phyloP scores from a whole-genome alignment of 1,139 yeast species.

The Suhomyces coccinellae region DNA sequence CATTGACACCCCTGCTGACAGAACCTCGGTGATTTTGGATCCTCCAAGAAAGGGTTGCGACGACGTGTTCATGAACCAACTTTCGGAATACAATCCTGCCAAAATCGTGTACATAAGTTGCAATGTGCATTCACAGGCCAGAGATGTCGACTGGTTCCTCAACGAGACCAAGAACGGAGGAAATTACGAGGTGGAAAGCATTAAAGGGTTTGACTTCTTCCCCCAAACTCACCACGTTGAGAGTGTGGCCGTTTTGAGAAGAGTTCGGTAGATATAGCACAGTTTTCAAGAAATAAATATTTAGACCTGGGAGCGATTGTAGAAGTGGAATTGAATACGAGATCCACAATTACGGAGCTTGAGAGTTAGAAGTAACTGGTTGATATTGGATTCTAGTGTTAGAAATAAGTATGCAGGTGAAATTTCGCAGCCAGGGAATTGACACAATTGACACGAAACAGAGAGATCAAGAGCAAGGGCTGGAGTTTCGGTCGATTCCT shows the following conservation, averaged over 20 bases:
- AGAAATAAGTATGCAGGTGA: neutral
- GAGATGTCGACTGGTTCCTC: constrained; percentile 85
- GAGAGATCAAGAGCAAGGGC: too few relatives aligned
- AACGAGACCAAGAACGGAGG: constrained; percentile 63
- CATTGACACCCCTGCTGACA: constrained; percentile 65
- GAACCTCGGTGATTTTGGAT: constrained; percentile 88
- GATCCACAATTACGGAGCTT: too few relatives aligned
- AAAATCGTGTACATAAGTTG: constrained; percentile 91
- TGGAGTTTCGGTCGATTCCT: too few relatives aligned
- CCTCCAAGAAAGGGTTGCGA: constrained; percentile 99
- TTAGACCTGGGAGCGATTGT: too few relatives aligned
- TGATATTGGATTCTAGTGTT: neutral
- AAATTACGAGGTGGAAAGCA: constrained; percentile 69
- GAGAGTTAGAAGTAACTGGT: neutral
- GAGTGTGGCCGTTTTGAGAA: constrained; percentile 76
- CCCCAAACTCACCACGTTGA: constrained; percentile 99
- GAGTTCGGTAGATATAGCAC: neutral
- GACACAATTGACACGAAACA: too few relatives aligned
- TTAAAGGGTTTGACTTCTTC: constrained; percentile 94
- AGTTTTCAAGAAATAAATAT: neutral
- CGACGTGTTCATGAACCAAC: constrained; percentile 78
- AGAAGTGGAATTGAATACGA: too few relatives aligned
- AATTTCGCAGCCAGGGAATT: neutral
- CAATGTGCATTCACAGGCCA: constrained; percentile 95
- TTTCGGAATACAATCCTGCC: constrained; percentile 79